Evolutionary conservation across 768 basidiomycete genomes (phyloP).

Genomic region (Pleurotus platypus): DNA sequence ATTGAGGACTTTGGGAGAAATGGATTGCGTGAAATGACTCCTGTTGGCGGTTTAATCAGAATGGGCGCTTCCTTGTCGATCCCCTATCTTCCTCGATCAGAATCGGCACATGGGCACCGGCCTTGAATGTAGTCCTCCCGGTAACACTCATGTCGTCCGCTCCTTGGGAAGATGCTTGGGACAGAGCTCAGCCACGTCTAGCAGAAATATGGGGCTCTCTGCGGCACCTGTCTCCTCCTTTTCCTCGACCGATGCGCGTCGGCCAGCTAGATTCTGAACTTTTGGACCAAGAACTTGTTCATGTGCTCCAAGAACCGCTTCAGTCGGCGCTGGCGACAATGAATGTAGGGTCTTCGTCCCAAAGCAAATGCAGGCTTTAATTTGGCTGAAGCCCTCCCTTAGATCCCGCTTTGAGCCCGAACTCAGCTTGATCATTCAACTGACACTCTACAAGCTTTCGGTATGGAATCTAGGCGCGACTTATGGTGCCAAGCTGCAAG

Average conservation of each 20-base stretch:
- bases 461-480: constrained; percentile 78
- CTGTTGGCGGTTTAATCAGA: not conserved
- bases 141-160: constrained; percentile 13
- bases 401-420: constrained; percentile 72
- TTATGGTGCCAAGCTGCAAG: constrained; percentile 83
- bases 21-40: not conserved
- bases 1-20: constrained; percentile 3
- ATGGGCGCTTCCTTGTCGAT: not conserved
- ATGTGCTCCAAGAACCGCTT: constrained; percentile 80
- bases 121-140: not conserved
- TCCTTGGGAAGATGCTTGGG: constrained; percentile 65
- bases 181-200: constrained; percentile 52
- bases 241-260: constrained; percentile 66
- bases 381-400: constrained; percentile 44
- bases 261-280: constrained; percentile 90
- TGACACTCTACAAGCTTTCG: constrained; percentile 77
- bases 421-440: constrained; percentile 62
- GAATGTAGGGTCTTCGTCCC: constrained; percentile 43
- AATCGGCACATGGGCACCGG: not conserved
- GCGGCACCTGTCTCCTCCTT: constrained; percentile 21
- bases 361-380: constrained; percentile 12
- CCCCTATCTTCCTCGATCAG: not conserved
- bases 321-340: constrained; percentile 64
- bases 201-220: constrained; percentile 41
- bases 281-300: constrained; percentile 83